Percentiles rank a stretch among this genome's conserved stretches.
phyloP scores from a whole-genome alignment of 768 basidiomycete genomes.

The Leucosporidium scottii region DNA sequence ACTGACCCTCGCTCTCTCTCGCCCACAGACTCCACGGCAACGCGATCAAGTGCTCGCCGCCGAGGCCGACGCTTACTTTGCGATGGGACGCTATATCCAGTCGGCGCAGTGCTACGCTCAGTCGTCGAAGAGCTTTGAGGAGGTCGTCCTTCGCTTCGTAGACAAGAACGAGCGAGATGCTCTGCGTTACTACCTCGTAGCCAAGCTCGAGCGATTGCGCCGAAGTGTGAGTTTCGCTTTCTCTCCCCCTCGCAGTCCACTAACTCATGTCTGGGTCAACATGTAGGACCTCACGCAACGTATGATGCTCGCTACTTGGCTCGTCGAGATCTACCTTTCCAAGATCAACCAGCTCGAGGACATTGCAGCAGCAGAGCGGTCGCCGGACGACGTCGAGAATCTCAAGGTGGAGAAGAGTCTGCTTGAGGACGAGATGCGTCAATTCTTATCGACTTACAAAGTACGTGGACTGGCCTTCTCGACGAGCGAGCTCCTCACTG shows the following conservation, averaged over 20 bases:
- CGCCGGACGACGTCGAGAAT: constrained; percentile 63
- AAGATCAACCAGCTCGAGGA: constrained; percentile 97
- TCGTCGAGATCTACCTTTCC: constrained; percentile 92
- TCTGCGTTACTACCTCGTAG: constrained; percentile 78
- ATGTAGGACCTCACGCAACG: constrained; percentile 80
- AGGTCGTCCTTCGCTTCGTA: constrained; percentile 80
- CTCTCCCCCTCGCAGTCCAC: too few species aligned
- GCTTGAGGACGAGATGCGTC: constrained; percentile 83
- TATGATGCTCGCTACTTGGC: constrained; percentile 97
- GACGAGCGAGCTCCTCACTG: neutral
- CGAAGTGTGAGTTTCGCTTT: constrained; percentile 58
- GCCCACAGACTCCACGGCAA: constrained; percentile 68
- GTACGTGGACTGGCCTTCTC: constrained; percentile 44
- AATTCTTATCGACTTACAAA: constrained; percentile 92
- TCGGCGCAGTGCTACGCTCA: constrained; percentile 89
- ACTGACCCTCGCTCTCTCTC: neutral
- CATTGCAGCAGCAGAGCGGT: constrained; percentile 69
- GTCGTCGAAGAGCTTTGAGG: constrained; percentile 72
- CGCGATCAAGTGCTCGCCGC: constrained; percentile 73
- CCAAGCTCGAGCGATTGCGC: constrained; percentile 73
- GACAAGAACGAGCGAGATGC: constrained; percentile 86
- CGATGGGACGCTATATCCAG: constrained; percentile 72
- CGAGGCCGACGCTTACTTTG: constrained; percentile 74
- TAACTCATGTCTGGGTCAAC: too few species aligned
- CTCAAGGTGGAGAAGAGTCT: constrained; percentile 69